Percentiles rank a stretch among this genome's conserved stretches.
Conservation (phyloP, 345 rosid species). For the Syzygium jambos region DNA sequence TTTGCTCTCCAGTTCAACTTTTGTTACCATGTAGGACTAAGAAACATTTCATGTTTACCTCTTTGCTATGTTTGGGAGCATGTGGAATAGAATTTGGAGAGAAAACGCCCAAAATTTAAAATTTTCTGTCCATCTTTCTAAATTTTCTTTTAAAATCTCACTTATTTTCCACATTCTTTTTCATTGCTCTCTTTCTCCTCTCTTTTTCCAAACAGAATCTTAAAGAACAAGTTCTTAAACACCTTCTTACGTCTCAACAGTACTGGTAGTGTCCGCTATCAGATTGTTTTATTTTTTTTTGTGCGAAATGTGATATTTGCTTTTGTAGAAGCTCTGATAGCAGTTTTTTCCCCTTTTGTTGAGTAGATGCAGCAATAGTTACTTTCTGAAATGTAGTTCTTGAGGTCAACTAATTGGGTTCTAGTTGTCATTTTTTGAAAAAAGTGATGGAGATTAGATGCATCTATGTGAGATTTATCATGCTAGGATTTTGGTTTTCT, state of each 20-base stretch:
- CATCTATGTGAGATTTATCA: neutral
- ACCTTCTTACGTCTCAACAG: neutral
- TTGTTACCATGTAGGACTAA: neutral
- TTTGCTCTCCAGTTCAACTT: neutral
- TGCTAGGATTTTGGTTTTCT: neutral
- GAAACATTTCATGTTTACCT: neutral
- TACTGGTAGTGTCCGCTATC: neutral
- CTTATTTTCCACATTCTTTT: neutral
- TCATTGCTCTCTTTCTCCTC: neutral
- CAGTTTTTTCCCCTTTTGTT: neutral
- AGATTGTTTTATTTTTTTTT: neutral
- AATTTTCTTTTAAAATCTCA: neutral
- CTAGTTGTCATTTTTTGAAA: neutral
- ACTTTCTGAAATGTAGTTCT: neutral
- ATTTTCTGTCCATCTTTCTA: neutral
- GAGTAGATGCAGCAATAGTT: neutral
- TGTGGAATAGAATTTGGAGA: neutral
- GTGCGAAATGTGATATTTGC: neutral
- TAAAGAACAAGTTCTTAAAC: neutral
- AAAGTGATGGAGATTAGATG: neutral
- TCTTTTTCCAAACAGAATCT: neutral
- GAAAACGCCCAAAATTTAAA: neutral
- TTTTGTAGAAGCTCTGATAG: neutral
- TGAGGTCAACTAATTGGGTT: neutral
- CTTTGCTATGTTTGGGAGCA: neutral